These are phyloP conservation scores for Athelia sp. DNA, from an alignment of 1,284 basidiomycete species.

Conservation along the genomic window DNA sequence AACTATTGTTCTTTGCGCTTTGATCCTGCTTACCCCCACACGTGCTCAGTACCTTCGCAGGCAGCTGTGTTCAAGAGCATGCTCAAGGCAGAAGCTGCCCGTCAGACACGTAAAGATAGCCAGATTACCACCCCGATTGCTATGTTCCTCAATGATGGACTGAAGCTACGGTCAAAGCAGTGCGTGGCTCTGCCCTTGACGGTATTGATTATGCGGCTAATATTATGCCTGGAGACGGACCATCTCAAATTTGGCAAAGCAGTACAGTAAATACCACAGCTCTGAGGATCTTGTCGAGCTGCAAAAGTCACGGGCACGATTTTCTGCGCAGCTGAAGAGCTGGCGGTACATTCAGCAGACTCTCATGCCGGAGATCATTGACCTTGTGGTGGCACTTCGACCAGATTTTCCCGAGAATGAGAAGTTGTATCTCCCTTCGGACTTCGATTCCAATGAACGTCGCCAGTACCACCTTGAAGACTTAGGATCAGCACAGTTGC, in stretches of 20 bases:
- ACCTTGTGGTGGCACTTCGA: not conserved
- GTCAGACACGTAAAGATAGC: not conserved
- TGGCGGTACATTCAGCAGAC: not conserved
- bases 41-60: not conserved
- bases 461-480: not conserved
- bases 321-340: not conserved
- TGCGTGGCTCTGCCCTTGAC: not conserved
- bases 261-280: not conserved
- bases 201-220: not conserved
- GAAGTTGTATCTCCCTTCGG: not conserved
- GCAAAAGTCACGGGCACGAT: not conserved
- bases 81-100: not conserved
- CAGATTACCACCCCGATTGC: not conserved
- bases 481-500: not conserved
- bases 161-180: not conserved
- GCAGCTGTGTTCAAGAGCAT: not conserved
- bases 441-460: not conserved
- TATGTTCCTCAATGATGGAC: not conserved
- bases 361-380: not conserved
- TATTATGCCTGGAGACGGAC: not conserved
- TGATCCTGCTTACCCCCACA: not conserved
- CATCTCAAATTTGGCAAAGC: not conserved
- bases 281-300: not conserved
- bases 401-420: not conserved
- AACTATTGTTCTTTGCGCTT: not conserved